Evolutionary conservation across 345 rosid species (phyloP).

Genomic region (Rhodomyrtus tomentosa): DNA sequence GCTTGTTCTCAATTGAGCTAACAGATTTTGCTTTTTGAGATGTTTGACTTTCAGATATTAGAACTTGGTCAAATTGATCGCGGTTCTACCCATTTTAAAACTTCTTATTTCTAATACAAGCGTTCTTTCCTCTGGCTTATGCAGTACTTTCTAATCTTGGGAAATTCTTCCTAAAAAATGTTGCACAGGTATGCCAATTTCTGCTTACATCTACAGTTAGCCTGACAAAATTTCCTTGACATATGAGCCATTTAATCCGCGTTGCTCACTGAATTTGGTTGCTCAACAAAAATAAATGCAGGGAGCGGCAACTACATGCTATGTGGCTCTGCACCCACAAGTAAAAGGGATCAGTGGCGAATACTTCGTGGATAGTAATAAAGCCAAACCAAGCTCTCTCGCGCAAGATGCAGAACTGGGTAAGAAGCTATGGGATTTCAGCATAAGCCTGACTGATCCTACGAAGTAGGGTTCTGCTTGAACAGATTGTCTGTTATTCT

Average conservation of each 20-base stretch:
- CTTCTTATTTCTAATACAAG: background rate
- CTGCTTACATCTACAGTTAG: background rate
- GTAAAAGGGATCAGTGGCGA: constrained; percentile 49
- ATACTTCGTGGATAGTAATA: constrained; percentile 45
- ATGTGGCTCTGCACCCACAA: constrained; percentile 60
- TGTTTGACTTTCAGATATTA: background rate
- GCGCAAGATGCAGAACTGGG: constrained; percentile 28
- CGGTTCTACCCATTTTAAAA: background rate
- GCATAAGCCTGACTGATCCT: no score
- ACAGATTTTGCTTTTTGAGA: background rate
- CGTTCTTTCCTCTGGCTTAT: background rate
- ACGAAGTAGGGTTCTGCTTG: background rate
- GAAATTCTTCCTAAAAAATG: constrained; percentile 33
- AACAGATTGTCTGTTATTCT: background rate
- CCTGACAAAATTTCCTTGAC: background rate
- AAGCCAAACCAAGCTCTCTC: constrained; percentile 20
- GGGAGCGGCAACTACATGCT: constrained; percentile 84
- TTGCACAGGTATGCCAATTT: constrained; percentile 42
- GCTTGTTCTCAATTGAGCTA: background rate
- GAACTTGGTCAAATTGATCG: background rate
- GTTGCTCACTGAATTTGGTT: background rate
- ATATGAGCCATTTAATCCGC: background rate
- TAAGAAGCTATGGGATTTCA: no score
- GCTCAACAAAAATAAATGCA: background rate
- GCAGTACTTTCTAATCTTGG: constrained; percentile 36